Evolutionary conservation across 2,329 filamentous ascomycete genomes (phyloP).

Genomic region (Dryadomyces quercus-mongolicae): DNA sequence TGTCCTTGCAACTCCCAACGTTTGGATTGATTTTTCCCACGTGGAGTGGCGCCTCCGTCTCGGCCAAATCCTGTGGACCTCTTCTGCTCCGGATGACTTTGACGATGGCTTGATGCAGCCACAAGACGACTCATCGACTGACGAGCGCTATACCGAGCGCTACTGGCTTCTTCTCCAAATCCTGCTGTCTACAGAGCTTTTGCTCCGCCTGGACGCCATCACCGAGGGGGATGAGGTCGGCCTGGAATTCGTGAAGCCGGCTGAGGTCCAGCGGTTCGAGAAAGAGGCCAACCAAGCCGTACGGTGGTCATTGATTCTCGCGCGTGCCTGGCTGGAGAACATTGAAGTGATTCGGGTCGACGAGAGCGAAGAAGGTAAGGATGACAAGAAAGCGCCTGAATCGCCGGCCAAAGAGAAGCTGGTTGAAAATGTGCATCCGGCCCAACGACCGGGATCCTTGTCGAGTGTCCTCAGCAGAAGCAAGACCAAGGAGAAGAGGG

Average conservation of each 20-base stretch:
- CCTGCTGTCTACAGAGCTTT: slow-evolving; percentile 51
- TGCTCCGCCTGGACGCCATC: slow-evolving; percentile 51
- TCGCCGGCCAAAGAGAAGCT: not conserved
- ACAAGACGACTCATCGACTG: slow-evolving; percentile 27
- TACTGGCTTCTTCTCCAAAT: slow-evolving; percentile 59
- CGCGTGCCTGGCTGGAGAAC: slow-evolving; percentile 56
- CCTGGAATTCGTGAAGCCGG: slow-evolving; percentile 36
- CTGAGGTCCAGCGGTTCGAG: slow-evolving; percentile 49
- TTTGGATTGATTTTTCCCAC: slow-evolving; percentile 64
- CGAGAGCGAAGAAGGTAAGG: not conserved
- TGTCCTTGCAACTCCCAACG: slow-evolving; percentile 50
- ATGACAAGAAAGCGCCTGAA: not conserved
- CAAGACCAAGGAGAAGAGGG: slow-evolving; percentile 14
- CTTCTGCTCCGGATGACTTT: slow-evolving; percentile 10
- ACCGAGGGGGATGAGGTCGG: slow-evolving; percentile 47
- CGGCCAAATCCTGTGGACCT: slow-evolving; percentile 58
- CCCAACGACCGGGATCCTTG: not conserved
- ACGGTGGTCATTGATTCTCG: slow-evolving; percentile 54
- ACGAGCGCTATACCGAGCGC: slow-evolving; percentile 46
- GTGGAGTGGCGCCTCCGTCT: slow-evolving; percentile 65
- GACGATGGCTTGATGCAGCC: slow-evolving; percentile 21
- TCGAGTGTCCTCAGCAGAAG: not conserved
- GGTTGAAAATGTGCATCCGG: not conserved
- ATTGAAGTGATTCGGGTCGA: slow-evolving; percentile 33
- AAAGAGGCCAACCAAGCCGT: slow-evolving; percentile 49